Conservation (phyloP, 2,329 filamentous ascomycete species). For the Cercospora nicotianae region DNA sequence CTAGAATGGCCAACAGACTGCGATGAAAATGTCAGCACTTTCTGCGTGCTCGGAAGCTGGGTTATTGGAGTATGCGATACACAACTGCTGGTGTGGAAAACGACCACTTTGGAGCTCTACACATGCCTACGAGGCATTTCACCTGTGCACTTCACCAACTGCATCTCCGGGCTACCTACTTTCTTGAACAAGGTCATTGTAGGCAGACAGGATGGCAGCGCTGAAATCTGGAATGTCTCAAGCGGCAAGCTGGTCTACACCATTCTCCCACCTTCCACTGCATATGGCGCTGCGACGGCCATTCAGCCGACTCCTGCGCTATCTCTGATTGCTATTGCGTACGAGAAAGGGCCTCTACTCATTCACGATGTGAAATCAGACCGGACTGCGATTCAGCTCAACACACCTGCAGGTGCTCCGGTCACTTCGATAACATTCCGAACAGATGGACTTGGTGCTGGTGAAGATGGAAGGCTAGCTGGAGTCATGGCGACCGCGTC, state of each 20-base stretch:
- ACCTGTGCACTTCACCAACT: slow-evolving; percentile 67
- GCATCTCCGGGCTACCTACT: slow-evolving; percentile 85
- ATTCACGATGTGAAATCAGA: slow-evolving; percentile 83
- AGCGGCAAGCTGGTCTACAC: slow-evolving; percentile 90
- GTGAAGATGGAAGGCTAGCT: slow-evolving; percentile 77
- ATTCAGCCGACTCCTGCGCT: slow-evolving; percentile 81
- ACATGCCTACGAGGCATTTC: slow-evolving; percentile 70
- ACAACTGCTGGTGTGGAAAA: slow-evolving; percentile 87
- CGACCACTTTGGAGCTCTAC: slow-evolving; percentile 79
- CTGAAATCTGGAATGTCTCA: slow-evolving; percentile 97
- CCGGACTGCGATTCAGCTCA: slow-evolving; percentile 62
- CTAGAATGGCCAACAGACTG: slow-evolving; percentile 67
- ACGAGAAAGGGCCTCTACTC: slow-evolving; percentile 72
- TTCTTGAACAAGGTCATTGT: slow-evolving; percentile 95
- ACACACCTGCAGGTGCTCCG: slow-evolving; percentile 59
- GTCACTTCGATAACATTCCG: slow-evolving; percentile 87
- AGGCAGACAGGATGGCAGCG: slow-evolving; percentile 79
- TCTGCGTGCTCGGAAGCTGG: slow-evolving; percentile 88
- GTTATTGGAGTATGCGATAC: slow-evolving; percentile 75
- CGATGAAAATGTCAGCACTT: slow-evolving; percentile 69
- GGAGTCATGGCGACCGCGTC: slow-evolving; percentile 95
- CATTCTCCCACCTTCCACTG: slow-evolving; percentile 71
- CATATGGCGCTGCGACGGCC: slow-evolving; percentile 80
- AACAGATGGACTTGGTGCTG: slow-evolving; percentile 83
- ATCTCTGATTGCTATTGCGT: slow-evolving; percentile 83